phyloP scores from a whole-genome alignment of 2,329 filamentous ascomycete species.

The Trichoderma sp. region DNA sequence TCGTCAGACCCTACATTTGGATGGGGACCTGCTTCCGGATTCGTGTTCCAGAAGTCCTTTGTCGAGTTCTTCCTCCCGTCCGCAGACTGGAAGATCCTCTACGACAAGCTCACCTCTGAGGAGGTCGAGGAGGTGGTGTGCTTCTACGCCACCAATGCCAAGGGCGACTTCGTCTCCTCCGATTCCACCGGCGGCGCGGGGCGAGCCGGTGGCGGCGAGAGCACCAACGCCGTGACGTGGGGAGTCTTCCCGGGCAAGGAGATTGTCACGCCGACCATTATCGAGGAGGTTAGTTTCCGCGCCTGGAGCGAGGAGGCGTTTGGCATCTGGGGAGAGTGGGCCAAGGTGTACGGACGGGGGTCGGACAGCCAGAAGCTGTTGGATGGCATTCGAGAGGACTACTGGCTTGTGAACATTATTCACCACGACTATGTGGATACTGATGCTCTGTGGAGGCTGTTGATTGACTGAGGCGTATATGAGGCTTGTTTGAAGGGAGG shows the following conservation, averaged over 20 bases:
- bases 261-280: slow-evolving; percentile 94
- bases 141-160: slow-evolving; percentile 82
- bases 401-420: slow-evolving; percentile 90
- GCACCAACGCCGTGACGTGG: slow-evolving; percentile 95
- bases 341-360: slow-evolving; percentile 77
- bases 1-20: slow-evolving; percentile 81
- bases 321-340: slow-evolving; percentile 94
- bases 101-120: slow-evolving; percentile 60
- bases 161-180: slow-evolving; percentile 77
- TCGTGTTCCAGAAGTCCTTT: slow-evolving; percentile 98
- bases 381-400: slow-evolving; percentile 65
- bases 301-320: slow-evolving; percentile 97
- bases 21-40: slow-evolving; percentile 90
- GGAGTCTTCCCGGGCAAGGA: slow-evolving; percentile 94
- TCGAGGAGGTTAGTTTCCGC: slow-evolving; percentile 90
- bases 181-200: slow-evolving; percentile 50
- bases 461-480: slow-evolving; percentile 47
- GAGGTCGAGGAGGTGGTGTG: slow-evolving; percentile 69
- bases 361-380: slow-evolving; percentile 73
- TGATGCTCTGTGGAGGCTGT: slow-evolving; percentile 71
- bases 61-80: slow-evolving; percentile 90
- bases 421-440: slow-evolving; percentile 75
- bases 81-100: slow-evolving; percentile 70
- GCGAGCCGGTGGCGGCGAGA: slow-evolving; percentile 46
- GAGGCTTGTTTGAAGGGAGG: background rate